Base-by-base conservation (phyloP, 2,329 filamentous ascomycete species). In the Catunica adiposa region DNA sequence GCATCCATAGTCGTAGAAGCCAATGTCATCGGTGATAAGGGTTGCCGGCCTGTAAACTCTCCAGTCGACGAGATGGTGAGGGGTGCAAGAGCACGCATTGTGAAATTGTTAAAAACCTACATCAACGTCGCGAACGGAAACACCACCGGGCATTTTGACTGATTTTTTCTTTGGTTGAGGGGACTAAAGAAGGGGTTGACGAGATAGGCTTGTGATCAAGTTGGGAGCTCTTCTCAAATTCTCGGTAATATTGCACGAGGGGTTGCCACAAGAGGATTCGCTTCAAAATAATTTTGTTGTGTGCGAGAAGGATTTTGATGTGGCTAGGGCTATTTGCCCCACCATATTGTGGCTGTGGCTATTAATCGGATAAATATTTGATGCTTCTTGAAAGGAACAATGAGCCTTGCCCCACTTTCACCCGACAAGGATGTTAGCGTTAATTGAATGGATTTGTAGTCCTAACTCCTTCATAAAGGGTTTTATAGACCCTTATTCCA, bases 71-170 rank as follows among this genome's bases (percentile, higher is more conserved):
- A 48, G 44, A 48, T 6, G 20, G 23, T 48, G 44, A 26, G 44
- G 44, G 44, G 22, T 25, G 23, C 7, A 14, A 48, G 26, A n/a
- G 26, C 7, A 23, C 2, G 9, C 23, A 7, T 20, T 2, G 23
- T 1, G 26, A 25, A 23, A 23, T 23, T 8, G 22, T 22, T 46
- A 50, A 37, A 59, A 60, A 80, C 80, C 74, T 82, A 86, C 83
- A 79, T 86, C 83, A 71, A 89, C 85, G 76, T 89, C 86, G 75
- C 85, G 84, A 74, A 90, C 86, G 67, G 76, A 80, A 71, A 87
- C 78, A 73, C 84, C 86, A 73, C 83, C 79, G 70, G 76, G 74
- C 86, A 89, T 89, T 71, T 77, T 88, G 75, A 75, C 77, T 77
- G 77, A 80, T 29, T 48, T 61, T 66, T 51, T 54, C 40, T 70